phyloP scores from a whole-genome alignment of 1,284 basidiomycete species.

The Fomitopsis betulina region DNA sequence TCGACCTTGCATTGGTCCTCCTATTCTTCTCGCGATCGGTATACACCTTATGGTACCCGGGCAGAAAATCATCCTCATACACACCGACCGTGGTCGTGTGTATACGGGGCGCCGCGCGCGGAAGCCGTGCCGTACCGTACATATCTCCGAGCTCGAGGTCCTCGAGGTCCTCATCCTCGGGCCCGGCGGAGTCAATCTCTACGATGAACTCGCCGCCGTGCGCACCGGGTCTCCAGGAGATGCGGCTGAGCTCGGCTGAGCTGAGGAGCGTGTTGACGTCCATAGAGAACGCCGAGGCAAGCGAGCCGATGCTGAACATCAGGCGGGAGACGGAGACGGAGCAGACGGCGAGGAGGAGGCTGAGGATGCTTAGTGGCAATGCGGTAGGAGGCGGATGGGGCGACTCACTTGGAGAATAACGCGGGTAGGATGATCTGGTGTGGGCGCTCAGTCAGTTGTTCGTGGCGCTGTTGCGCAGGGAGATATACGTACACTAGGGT shows the following conservation, averaged over 20 bases:
- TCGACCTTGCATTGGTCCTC: not conserved
- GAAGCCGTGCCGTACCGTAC: not conserved
- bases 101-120: constrained; percentile 4
- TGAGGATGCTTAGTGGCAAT: constrained; percentile 2
- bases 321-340: constrained; percentile 27
- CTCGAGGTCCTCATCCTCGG: constrained; percentile 9
- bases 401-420: constrained; percentile 21
- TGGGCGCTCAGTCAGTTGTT: not conserved
- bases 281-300: constrained; percentile 24
- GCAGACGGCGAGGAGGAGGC: constrained; percentile 19
- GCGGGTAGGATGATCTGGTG: constrained; percentile 18
- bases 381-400: not conserved
- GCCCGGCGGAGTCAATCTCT: constrained; percentile 18
- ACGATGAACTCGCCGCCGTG: constrained; percentile 23
- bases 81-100: constrained; percentile 15
- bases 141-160: constrained; percentile 11
- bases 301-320: constrained; percentile 27
- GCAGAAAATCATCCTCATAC: constrained; percentile 14
- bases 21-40: not conserved
- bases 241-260: constrained; percentile 26
- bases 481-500: constrained; percentile 9
- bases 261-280: constrained; percentile 26
- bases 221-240: constrained; percentile 22
- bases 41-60: constrained; percentile 9
- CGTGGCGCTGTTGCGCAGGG: not conserved